Percentiles rank a stretch among this genome's conserved stretches.
phyloP scores from a whole-genome alignment of 441 rosid genomes.

The Erysimum cheiri region DNA sequence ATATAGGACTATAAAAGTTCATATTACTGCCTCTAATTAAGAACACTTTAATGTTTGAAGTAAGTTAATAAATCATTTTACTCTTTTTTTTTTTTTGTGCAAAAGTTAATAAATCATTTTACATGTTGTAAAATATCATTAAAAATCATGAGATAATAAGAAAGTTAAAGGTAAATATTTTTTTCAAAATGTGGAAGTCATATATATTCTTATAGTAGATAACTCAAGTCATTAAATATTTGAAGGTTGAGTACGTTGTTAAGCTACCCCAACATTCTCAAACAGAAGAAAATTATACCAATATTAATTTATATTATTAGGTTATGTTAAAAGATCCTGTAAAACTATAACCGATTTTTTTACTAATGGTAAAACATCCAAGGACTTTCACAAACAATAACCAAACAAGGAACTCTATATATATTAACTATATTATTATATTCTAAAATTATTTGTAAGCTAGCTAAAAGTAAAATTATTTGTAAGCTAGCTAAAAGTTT shows the following conservation, averaged over 20 bases:
- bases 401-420: neutral
- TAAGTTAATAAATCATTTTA: constrained; percentile 1
- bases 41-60: neutral
- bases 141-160: neutral
- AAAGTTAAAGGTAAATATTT: neutral
- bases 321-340: neutral
- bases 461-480: constrained; percentile 1
- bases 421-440: neutral
- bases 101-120: constrained; percentile 4
- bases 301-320: neutral
- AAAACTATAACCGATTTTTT: neutral
- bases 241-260: constrained; percentile 13
- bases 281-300: neutral
- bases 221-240: constrained; percentile 2
- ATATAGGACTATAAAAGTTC: too few relatives aligned
- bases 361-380: neutral
- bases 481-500: neutral
- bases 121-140: neutral
- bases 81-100: too few relatives aligned
- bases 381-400: neutral
- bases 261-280: constrained; percentile 8
- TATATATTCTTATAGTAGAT: constrained; percentile 1
- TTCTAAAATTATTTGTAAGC: neutral
- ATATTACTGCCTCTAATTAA: neutral
- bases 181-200: constrained; percentile 1